Evolutionary conservation across 768 basidiomycete species (phyloP).

Genomic region (Amanita muscaria): DNA sequence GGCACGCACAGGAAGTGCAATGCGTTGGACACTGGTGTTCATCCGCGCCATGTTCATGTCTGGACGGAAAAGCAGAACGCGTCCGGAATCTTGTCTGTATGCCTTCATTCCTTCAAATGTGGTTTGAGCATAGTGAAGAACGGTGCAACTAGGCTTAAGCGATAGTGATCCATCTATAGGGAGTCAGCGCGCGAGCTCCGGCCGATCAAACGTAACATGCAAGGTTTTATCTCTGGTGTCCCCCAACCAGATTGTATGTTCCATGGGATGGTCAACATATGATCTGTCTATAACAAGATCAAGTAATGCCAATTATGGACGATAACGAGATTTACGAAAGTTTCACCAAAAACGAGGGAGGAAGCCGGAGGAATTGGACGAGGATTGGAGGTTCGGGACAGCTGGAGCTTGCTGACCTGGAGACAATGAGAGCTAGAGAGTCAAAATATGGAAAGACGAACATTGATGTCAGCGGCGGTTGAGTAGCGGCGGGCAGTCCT

Average conservation of each 20-base stretch:
- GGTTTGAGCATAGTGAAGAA: constrained; percentile 89
- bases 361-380: constrained; percentile 56
- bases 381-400: constrained; percentile 42
- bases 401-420: constrained; percentile 45
- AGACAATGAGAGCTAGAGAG: neutral
- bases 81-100: constrained; percentile 65
- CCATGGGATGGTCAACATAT: constrained; percentile 84
- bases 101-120: constrained; percentile 95
- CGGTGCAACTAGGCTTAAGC: constrained; percentile 70
- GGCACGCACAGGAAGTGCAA: constrained; percentile 63
- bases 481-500: neutral
- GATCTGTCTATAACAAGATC: constrained; percentile 52
- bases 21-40: constrained; percentile 73
- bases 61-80: constrained; percentile 80
- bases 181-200: neutral
- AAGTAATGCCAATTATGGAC: constrained; percentile 1
- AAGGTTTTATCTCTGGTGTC: constrained; percentile 73
- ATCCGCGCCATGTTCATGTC: constrained; percentile 98
- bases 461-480: constrained; percentile 8
- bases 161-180: constrained; percentile 57
- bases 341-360: constrained; percentile 74
- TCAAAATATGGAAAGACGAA: constrained; percentile 1
- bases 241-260: constrained; percentile 68
- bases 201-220: constrained; percentile 26
- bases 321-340: constrained; percentile 49